Percentiles rank a stretch among this genome's conserved stretches.
Conservation (phyloP, 1,284 basidiomycete species). For the Tranzscheliella williamsii region DNA sequence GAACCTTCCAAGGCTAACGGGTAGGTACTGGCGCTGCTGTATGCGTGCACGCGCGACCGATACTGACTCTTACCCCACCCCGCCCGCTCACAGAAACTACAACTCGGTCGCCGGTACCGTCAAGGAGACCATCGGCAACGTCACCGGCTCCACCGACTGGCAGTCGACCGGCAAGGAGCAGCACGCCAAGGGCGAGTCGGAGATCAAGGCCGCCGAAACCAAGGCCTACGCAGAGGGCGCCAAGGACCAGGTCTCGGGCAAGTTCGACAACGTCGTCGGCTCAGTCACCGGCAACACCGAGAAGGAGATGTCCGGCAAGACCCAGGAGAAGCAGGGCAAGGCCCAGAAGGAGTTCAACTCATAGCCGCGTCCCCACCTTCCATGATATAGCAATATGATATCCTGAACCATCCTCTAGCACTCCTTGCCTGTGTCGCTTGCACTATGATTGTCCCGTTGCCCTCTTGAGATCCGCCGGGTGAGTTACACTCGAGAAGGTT, state of each 20-base stretch:
- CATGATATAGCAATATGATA: too few relatives aligned
- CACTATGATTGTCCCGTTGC: too few relatives aligned
- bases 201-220: conserved; percentile 50
- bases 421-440: too few relatives aligned
- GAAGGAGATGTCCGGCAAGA: conserved; percentile 45
- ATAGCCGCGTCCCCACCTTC: too few relatives aligned
- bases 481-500: too few relatives aligned
- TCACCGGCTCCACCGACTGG: conserved; percentile 41
- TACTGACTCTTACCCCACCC: background rate
- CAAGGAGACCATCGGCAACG: conserved; percentile 49
- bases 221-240: conserved; percentile 53
- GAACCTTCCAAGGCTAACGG: conserved; percentile 45
- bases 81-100: conserved; percentile 21
- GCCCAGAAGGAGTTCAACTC: conserved; percentile 46
- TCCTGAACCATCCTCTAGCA: too few relatives aligned
- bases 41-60: background rate
- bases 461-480: too few relatives aligned
- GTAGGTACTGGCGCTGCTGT: conserved; percentile 7
- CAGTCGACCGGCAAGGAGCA: conserved; percentile 48
- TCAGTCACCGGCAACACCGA: conserved; percentile 49
- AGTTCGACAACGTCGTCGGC: conserved; percentile 47
- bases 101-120: conserved; percentile 43
- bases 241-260: conserved; percentile 51
- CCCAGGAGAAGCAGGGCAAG: conserved; percentile 42
- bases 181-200: conserved; percentile 50